Evolutionary conservation across 768 basidiomycete species (phyloP).

Genomic region (Amanita fuliginea): DNA sequence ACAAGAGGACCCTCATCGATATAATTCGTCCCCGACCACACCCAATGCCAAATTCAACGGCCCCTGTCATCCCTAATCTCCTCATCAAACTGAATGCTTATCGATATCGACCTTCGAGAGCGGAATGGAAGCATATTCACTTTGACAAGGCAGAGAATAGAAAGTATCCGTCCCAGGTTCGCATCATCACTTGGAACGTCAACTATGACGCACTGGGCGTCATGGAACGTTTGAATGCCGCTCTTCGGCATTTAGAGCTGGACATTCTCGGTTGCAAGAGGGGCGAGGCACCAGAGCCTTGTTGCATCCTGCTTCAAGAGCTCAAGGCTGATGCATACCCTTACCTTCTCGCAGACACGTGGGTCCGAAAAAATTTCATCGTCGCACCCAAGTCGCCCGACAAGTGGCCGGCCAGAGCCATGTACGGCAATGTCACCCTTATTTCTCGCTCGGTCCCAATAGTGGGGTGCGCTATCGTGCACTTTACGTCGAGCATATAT

Average conservation of each 20-base stretch:
- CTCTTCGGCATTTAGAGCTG: slow-evolving; percentile 43
- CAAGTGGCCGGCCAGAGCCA: slow-evolving; percentile 40
- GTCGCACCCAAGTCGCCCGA: slow-evolving; percentile 41
- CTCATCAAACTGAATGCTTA: slow-evolving; percentile 23
- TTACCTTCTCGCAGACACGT: slow-evolving; percentile 40
- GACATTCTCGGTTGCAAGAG: slow-evolving; percentile 37
- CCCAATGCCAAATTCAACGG: background rate
- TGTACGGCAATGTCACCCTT: slow-evolving; percentile 64
- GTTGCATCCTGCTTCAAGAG: slow-evolving; percentile 64
- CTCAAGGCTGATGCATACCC: slow-evolving; percentile 34
- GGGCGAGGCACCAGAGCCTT: slow-evolving; percentile 40
- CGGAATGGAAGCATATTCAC: slow-evolving; percentile 35
- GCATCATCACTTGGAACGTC: slow-evolving; percentile 66
- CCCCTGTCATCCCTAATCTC: slow-evolving; percentile 18
- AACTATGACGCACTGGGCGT: slow-evolving; percentile 30
- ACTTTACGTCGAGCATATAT: slow-evolving; percentile 41
- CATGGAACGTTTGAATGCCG: slow-evolving; percentile 33
- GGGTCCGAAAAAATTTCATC: slow-evolving; percentile 52
- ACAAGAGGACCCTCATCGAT: background rate
- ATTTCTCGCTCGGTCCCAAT: slow-evolving; percentile 47
- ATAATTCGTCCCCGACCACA: background rate
- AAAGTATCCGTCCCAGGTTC: slow-evolving; percentile 31
- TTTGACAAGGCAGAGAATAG: slow-evolving; percentile 18
- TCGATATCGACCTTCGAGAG: slow-evolving; percentile 27
- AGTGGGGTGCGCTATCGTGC: slow-evolving; percentile 34